Conservation (phyloP, 2,329 filamentous ascomycete genomes). For the Apiospora malaysiana region DNA sequence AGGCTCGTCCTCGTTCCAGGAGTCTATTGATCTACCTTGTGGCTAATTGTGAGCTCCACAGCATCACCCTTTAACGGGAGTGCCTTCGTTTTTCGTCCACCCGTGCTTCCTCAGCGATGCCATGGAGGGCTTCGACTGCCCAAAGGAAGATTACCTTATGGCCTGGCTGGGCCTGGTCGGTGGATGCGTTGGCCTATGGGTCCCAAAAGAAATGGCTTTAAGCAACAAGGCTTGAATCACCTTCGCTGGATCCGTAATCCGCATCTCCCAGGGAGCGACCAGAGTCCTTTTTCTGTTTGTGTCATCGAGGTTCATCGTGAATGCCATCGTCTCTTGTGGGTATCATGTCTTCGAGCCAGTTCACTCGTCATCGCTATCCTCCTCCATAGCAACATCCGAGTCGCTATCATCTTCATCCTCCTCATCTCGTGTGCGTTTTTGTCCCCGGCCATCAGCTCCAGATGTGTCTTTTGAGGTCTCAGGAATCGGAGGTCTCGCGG, state of each 20-base stretch:
- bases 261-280: constrained; percentile 50
- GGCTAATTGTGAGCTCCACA: constrained; percentile 47
- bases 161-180: constrained; percentile 91
- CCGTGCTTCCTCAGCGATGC: constrained; percentile 88
- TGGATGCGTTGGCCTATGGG: constrained; percentile 76
- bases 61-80: constrained; percentile 82
- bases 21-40: constrained; percentile 36
- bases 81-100: constrained; percentile 88
- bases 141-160: constrained; percentile 75
- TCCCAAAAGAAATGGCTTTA: constrained; percentile 72
- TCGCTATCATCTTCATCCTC: constrained; percentile 66
- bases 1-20: constrained; percentile 2
- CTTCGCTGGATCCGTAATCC: background rate
- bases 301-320: constrained; percentile 8
- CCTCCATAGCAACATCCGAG: constrained; percentile 69
- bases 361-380: constrained; percentile 73
- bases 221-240: constrained; percentile 34
- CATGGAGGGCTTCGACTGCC: constrained; percentile 69
- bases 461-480: constrained; percentile 55
- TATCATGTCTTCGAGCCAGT: background rate
- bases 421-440: constrained; percentile 76
- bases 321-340: constrained; percentile 18
- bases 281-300: constrained; percentile 36
- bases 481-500: constrained; percentile 55
- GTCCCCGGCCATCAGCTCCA: constrained; percentile 62